Base-by-base conservation (phyloP, 139 green algal genomes). In the Haematococcus lacustris region DNA sequence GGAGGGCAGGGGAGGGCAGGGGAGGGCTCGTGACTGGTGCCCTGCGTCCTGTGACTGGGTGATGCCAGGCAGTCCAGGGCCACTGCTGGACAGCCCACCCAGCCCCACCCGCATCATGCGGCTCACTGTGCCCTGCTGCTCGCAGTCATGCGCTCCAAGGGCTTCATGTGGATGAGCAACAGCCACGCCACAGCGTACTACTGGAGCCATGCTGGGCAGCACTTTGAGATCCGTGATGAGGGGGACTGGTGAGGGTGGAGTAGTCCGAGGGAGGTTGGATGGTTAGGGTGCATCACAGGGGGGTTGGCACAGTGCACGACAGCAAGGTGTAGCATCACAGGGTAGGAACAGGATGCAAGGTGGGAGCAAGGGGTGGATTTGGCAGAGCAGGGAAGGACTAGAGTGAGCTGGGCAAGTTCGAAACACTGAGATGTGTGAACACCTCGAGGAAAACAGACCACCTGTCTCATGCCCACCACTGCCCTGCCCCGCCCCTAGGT, bases 211-310 rank as follows among this genome's bases (percentile, higher is more conserved):
- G 93, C 93, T 39, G 93, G 93, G 21, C 89, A 95, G 79, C 89
- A 97, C 86, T 97, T 97, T 84, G 91, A 97, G 81, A 93, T 97
- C 70, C 79, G 88, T 2, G 92, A 96, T 68, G 91, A 94, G 82
- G 91, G 91, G 35, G 83, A 88, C 77, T 92, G 88, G 94, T 70
- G 64, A 30, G 64, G 30, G 64, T 51, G 32, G 30, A 9, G 43
- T 9, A 53, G 43, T 17, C 9, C 9, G 43, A 9, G 43, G 9
- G 43, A 17, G 43, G 43, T 17, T 9, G 43, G 43, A 17, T 53
- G 43, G 9, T 9, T 9, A 28, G 43, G 9, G 9, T 17, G 43
- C 17, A 9, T 53, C 9, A 9, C 43, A 53, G 43, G 43, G 43
- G 9, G 43, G 9, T 9, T 53, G 43, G 43, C 43, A 17, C 43